Evolutionary conservation across 768 basidiomycete species (phyloP).

Genomic region (Suillus americanus): DNA sequence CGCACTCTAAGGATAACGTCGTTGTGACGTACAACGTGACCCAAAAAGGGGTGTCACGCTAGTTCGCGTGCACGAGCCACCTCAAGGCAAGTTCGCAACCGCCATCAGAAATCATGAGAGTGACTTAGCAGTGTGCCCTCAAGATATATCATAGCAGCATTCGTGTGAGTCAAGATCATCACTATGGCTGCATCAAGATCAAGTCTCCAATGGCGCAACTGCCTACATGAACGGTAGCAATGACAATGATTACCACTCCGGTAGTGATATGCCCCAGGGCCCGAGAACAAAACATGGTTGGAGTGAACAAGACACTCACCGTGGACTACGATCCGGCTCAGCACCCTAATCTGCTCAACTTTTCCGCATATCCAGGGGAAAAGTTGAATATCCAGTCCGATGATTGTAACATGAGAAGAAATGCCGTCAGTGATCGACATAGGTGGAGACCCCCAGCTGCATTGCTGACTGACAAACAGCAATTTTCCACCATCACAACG

Average conservation of each 20-base stretch:
- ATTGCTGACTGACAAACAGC: background rate
- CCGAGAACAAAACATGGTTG: background rate
- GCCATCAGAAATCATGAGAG: slow-evolving; percentile 5
- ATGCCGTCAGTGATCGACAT: background rate
- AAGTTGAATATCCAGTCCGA: background rate
- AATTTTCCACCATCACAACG: background rate
- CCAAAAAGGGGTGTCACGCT: slow-evolving; percentile 12
- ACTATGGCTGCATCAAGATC: background rate
- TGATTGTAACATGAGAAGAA: background rate
- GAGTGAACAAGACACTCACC: slow-evolving; percentile 13
- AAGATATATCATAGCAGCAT: slow-evolving; percentile 1
- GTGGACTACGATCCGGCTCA: background rate
- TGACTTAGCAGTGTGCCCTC: slow-evolving; percentile 13
- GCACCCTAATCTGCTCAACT: background rate
- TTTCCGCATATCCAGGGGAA: background rate
- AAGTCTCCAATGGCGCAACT: background rate
- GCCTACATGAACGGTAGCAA: background rate
- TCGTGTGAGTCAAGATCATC: slow-evolving; percentile 8
- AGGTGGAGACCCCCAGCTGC: background rate
- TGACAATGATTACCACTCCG: background rate
- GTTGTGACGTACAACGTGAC: background rate
- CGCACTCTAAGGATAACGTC: background rate
- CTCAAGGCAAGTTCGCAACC: slow-evolving; percentile 10
- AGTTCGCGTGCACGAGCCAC: background rate
- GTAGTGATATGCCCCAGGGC: background rate